phyloP scores from a whole-genome alignment of 208 protist species.

The Trypanosoma scelopori region DNA sequence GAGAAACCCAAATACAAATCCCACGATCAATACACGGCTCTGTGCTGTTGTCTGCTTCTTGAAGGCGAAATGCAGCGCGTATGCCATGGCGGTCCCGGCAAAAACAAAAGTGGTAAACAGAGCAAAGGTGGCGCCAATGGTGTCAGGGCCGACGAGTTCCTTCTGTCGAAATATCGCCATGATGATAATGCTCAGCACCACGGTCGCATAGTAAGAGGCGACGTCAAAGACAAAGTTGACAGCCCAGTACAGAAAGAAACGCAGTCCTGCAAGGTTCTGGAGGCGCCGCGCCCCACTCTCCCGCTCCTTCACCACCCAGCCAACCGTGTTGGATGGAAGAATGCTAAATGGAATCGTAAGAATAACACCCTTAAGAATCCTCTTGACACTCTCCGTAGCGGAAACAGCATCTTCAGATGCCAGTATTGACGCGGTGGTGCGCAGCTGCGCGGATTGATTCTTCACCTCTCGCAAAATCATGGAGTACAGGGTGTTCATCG shows the following conservation, averaged over 20 bases:
- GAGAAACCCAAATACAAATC: slow-evolving; percentile 81
- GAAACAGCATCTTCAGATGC: slow-evolving; percentile 20
- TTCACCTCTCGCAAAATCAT: slow-evolving; percentile 25
- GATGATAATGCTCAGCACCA: slow-evolving; percentile 55
- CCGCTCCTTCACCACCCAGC: slow-evolving; percentile 80
- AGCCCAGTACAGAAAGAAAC: slow-evolving; percentile 67
- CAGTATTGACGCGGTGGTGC: slow-evolving; percentile 12
- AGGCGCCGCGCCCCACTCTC: slow-evolving; percentile 70
- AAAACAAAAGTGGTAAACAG: slow-evolving; percentile 67
- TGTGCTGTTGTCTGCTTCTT: slow-evolving; percentile 65
- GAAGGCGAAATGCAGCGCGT: slow-evolving; percentile 66
- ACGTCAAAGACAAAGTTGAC: slow-evolving; percentile 82
- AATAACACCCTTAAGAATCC: slow-evolving; percentile 57
- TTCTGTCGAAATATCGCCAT: slow-evolving; percentile 53
- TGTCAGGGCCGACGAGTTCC: slow-evolving; percentile 56
- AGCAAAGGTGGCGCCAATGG: slow-evolving; percentile 47
- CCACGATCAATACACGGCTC: slow-evolving; percentile 60
- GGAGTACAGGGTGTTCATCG: slow-evolving; percentile 37
- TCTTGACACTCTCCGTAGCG: slow-evolving; percentile 26
- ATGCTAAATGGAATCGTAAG: slow-evolving; percentile 75
- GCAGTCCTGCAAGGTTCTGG: slow-evolving; percentile 75
- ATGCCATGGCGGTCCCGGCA: slow-evolving; percentile 60
- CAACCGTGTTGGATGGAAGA: slow-evolving; percentile 61
- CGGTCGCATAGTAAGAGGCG: slow-evolving; percentile 57
- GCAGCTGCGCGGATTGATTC: slow-evolving; percentile 24